These are phyloP conservation scores for Xerocomellus amylosporus DNA, from an alignment of 768 basidiomycete species.

Conservation along the genomic window DNA sequence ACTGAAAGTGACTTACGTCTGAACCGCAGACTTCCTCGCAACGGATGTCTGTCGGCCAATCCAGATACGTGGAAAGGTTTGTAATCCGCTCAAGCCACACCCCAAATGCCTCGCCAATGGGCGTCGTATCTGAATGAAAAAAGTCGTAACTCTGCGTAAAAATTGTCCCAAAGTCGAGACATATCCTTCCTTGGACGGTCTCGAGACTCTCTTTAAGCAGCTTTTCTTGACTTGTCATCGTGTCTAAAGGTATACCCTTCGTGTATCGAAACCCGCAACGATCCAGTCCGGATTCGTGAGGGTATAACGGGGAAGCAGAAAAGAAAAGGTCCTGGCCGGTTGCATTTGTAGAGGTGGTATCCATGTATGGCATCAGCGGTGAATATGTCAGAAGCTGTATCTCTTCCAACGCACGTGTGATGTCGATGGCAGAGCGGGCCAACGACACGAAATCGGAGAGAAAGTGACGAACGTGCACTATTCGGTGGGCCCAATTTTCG, in stretches of 20 bases:
- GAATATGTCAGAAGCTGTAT: constrained; percentile 2
- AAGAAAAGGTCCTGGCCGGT: constrained; percentile 1
- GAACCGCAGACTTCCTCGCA: neutral
- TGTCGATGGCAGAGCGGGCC: neutral
- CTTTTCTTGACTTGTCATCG: constrained; percentile 2
- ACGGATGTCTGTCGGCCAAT: constrained; percentile 3
- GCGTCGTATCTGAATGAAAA: neutral
- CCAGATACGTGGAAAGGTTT: neutral
- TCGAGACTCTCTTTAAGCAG: neutral
- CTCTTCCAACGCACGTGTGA: neutral
- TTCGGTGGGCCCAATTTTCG: constrained; percentile 4
- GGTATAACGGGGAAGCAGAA: neutral
- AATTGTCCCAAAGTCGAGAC: constrained; percentile 4
- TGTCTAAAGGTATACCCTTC: neutral
- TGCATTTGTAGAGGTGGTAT: neutral
- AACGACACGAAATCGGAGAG: neutral
- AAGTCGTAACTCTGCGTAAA: constrained; percentile 1
- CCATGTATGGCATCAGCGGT: constrained; percentile 6
- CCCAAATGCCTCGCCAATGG: neutral
- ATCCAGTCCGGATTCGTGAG: neutral
- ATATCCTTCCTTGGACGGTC: constrained; percentile 1
- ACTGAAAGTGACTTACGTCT: neutral
- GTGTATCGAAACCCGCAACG: constrained; percentile 2
- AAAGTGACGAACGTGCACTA: neutral
- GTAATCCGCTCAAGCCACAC: neutral